These are phyloP conservation scores for Lecanicillium sp. DNA, from an alignment of 2,329 filamentous ascomycete species.

Conservation along the genomic window DNA sequence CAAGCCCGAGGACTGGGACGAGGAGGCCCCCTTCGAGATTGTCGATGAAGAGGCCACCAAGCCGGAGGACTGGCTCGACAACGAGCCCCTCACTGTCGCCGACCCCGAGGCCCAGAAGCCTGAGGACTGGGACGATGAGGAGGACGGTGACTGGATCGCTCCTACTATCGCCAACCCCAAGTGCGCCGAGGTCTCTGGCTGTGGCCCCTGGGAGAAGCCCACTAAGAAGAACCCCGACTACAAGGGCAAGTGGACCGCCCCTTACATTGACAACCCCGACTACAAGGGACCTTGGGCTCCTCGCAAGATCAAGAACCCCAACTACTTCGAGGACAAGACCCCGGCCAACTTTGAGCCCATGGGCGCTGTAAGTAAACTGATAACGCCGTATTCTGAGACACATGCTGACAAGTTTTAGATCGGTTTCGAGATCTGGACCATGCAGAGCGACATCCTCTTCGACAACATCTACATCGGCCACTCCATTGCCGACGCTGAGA, in stretches of 20 bases:
- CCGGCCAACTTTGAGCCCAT: conserved; percentile 97
- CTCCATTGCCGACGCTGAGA: conserved; percentile 85
- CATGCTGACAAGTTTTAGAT: conserved; percentile 49
- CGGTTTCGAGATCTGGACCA: conserved; percentile 99
- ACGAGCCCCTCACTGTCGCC: conserved; percentile 74
- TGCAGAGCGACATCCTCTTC: conserved; percentile 98
- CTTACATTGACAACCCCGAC: conserved; percentile 89
- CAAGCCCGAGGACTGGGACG: conserved; percentile 98
- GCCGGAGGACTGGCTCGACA: conserved; percentile 93
- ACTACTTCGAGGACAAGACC: conserved; percentile 94
- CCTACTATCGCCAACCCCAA: conserved; percentile 93
- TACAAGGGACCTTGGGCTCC: conserved; percentile 97
- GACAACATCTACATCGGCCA: conserved; percentile 99
- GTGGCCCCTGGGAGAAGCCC: conserved; percentile 86
- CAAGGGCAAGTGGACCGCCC: conserved; percentile 98
- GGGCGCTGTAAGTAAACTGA: conserved; percentile 68
- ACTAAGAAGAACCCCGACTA: conserved; percentile 92
- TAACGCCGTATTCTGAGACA: not conserved
- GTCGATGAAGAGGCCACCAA: conserved; percentile 85
- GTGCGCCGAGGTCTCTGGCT: conserved; percentile 88
- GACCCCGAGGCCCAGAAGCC: conserved; percentile 97
- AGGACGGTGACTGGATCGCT: conserved; percentile 95
- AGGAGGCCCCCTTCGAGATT: conserved; percentile 95
- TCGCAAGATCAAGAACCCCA: conserved; percentile 93
- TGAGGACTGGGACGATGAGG: conserved; percentile 98